phyloP scores from a whole-genome alignment of 805 yeast species.

The Ogataea dorogensis region DNA sequence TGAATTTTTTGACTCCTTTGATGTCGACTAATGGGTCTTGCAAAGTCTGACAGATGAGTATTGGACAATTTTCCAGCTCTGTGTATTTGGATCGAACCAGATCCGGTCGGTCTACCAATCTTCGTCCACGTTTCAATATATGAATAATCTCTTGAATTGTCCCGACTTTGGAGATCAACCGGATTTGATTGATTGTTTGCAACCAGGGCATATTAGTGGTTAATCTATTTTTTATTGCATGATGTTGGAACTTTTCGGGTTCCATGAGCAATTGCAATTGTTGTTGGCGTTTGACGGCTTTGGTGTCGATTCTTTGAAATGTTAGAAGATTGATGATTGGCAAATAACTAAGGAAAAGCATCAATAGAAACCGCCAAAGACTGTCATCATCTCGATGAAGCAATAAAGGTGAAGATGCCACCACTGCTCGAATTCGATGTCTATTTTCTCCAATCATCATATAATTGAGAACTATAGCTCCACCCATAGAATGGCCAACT shows the following conservation, averaged over 20 bases:
- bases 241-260: slow-evolving; percentile 1
- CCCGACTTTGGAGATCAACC: slow-evolving; percentile 11
- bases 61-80: slow-evolving; percentile 1
- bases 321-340: slow-evolving; percentile 9
- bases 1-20: slow-evolving; percentile 4
- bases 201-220: slow-evolving; percentile 11
- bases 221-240: slow-evolving; percentile 9
- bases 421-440: slow-evolving; percentile 5
- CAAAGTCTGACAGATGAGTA: slow-evolving; percentile 11
- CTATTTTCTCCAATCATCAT: slow-evolving; percentile 8
- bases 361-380: slow-evolving; percentile 5
- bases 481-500: slow-evolving; percentile 14
- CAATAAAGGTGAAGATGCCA: slow-evolving; percentile 8
- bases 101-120: slow-evolving; percentile 1
- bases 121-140: slow-evolving; percentile 7
- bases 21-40: slow-evolving; percentile 11
- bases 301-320: slow-evolving; percentile 7
- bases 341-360: slow-evolving; percentile 10
- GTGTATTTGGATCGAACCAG: slow-evolving; percentile 1
- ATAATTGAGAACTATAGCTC: slow-evolving; percentile 12
- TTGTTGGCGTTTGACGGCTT: slow-evolving; percentile 6
- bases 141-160: slow-evolving; percentile 12
- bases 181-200: slow-evolving; percentile 8
- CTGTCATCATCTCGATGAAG: slow-evolving; percentile 9
- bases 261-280: slow-evolving; percentile 6